Evolutionary conservation across 1,139 yeast genomes (phyloP).

Genomic region (Sugiyamaella neomexicana): DNA sequence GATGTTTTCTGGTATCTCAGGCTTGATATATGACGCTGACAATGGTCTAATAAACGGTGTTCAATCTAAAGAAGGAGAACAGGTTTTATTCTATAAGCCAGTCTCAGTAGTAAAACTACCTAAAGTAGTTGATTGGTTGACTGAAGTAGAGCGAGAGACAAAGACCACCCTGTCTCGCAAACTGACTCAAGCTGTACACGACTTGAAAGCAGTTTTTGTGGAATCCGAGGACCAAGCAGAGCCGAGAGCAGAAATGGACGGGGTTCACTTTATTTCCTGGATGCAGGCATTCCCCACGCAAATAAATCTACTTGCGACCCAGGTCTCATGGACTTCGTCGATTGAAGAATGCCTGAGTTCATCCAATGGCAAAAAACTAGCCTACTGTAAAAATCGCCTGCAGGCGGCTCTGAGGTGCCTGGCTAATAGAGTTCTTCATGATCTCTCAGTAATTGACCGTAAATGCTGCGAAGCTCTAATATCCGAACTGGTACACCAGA

Average conservation of each 20-base stretch:
- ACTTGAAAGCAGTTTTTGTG: slow-evolving; percentile 19
- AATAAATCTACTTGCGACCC: slow-evolving; percentile 55
- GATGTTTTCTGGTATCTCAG: slow-evolving; percentile 67
- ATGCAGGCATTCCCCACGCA: slow-evolving; percentile 55
- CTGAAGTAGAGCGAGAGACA: slow-evolving; percentile 56
- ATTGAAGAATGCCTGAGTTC: slow-evolving; percentile 42
- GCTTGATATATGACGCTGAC: slow-evolving; percentile 46
- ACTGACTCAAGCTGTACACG: slow-evolving; percentile 38
- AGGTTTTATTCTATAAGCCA: slow-evolving; percentile 46
- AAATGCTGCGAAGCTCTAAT: slow-evolving; percentile 58
- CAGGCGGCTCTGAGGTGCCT: slow-evolving; percentile 33
- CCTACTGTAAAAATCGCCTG: not conserved
- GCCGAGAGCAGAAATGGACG: slow-evolving; percentile 14
- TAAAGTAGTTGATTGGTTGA: slow-evolving; percentile 64
- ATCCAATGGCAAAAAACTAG: slow-evolving; percentile 14
- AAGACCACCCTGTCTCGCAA: slow-evolving; percentile 46
- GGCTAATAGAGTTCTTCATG: slow-evolving; percentile 39
- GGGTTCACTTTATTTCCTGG: slow-evolving; percentile 37
- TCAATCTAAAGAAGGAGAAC: slow-evolving; percentile 65
- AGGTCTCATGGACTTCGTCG: slow-evolving; percentile 55
- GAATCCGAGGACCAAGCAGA: slow-evolving; percentile 22
- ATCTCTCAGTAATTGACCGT: slow-evolving; percentile 42
- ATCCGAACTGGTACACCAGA: slow-evolving; percentile 67
- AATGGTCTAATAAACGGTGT: slow-evolving; percentile 49
- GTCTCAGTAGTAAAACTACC: slow-evolving; percentile 49